Evolutionary conservation across 768 basidiomycete genomes (phyloP).

Genomic region (Psilocybe sp.): DNA sequence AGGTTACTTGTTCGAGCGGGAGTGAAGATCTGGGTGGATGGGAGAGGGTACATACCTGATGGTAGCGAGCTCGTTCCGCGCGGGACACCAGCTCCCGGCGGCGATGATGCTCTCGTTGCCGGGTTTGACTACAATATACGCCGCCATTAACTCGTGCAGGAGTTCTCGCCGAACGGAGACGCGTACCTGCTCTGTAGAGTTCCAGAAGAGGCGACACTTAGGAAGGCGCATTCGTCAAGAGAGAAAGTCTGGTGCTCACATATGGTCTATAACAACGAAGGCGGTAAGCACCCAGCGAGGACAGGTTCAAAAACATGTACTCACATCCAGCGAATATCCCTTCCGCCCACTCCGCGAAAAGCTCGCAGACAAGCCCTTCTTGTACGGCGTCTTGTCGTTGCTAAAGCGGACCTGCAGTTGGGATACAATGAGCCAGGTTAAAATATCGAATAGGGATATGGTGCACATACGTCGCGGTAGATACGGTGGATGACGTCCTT

Average conservation of each 20-base stretch:
- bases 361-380: constrained; percentile 73
- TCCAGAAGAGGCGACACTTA: not conserved
- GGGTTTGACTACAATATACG: constrained; percentile 48
- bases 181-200: constrained; percentile 25
- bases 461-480: constrained; percentile 73
- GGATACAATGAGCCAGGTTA: not conserved
- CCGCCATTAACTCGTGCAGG: constrained; percentile 2
- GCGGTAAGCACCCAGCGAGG: not conserved
- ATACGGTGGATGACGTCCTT: constrained; percentile 93
- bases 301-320: constrained; percentile 24
- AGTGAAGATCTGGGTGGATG: not conserved
- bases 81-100: constrained; percentile 78
- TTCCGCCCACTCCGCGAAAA: constrained; percentile 90
- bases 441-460: not conserved
- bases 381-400: constrained; percentile 96
- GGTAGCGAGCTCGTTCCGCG: constrained; percentile 72
- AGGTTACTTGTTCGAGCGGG: not conserved
- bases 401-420: constrained; percentile 78
- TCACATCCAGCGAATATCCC: constrained; percentile 82
- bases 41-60: constrained; percentile 49
- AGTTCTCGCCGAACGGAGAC: not conserved
- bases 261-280: constrained; percentile 52
- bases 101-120: constrained; percentile 72
- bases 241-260: constrained; percentile 37
- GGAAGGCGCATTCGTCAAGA: not conserved